Evolutionary conservation across 257 asterid genomes (phyloP), one percentile per base, ranked within the genome.

Genomic region (Leptodermis oblonga): DNA sequence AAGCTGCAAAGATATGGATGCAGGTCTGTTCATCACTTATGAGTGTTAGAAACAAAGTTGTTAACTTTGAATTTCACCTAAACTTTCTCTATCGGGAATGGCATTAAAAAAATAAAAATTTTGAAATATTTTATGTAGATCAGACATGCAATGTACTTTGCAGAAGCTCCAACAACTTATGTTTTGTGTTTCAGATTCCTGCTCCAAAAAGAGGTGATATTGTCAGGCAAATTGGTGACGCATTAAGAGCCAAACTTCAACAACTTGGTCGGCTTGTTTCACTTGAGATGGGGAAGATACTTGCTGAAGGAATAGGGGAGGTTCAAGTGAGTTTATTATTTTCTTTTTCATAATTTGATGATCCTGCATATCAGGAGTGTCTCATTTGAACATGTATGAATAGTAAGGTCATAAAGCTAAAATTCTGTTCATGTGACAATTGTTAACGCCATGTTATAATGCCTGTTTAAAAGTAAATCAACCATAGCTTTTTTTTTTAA

Each of bases 191-290:
- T 74, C 83, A 94, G 99, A 68, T 94, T 82, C 97, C 99, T 0
- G 97, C 99, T 60, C 99, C 99, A 41, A 91, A 91, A 85, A 87
- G 99, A 83, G 99, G 99, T 76, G 97, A 94, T 67, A 84, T 94
- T 51, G 99, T 94, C 60, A 88, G 99, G 80, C 99, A 94, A 86
- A 91, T 94, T 63, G 99, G 99, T 74, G 99, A 94, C 77, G 96
- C 99, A 22, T 77, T 94, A 71, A 83, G 99, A 76, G 78, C 82
- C 65, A 89, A 94, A 73, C 95, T 94, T 52, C 85, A 85, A 67
- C 83, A 84, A 70, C 95, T 94, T 70, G 99, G 99, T 43, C 92
- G 95, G 70, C 97, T 94, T 71, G 90, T 94, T 73, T 94, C 99
- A 25, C 93, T 94, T 73, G 99, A 94, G 78, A 89, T 94, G 98